Evolutionary conservation across 2,329 filamentous ascomycete species (phyloP).

Genomic region (Fusarium paranaense): DNA sequence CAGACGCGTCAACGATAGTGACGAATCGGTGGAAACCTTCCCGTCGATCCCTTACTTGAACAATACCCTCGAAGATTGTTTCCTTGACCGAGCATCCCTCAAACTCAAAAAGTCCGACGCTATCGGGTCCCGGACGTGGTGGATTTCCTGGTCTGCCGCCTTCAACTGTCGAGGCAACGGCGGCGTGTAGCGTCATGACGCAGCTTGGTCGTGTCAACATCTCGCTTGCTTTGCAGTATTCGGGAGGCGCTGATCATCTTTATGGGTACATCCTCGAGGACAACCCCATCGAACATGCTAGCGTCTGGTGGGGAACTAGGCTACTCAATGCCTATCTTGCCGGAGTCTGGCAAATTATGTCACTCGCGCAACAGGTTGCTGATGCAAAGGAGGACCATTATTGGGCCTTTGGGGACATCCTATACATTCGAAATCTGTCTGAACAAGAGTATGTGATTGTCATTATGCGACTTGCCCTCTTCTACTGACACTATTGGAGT

Average conservation of each 20-base stretch:
- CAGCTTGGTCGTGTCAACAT: slow-evolving; percentile 6
- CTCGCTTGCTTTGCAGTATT: slow-evolving; percentile 19
- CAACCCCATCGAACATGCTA: slow-evolving; percentile 15
- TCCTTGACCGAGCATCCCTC: background rate
- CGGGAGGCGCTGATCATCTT: background rate
- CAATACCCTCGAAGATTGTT: slow-evolving; percentile 16
- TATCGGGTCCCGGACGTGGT: background rate
- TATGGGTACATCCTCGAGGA: slow-evolving; percentile 25
- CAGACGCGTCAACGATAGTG: background rate
- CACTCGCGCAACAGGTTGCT: background rate
- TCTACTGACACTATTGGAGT: background rate
- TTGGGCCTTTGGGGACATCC: slow-evolving; percentile 6
- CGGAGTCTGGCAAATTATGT: slow-evolving; percentile 12
- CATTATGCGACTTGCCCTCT: too few relatives aligned
- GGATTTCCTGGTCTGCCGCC: slow-evolving; percentile 17
- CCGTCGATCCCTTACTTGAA: slow-evolving; percentile 18
- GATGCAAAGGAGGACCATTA: background rate
- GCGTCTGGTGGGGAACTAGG: slow-evolving; percentile 29
- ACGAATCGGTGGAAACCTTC: background rate
- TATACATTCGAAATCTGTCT: background rate
- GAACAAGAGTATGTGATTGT: background rate
- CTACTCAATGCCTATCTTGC: slow-evolving; percentile 21
- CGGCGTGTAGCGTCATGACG: slow-evolving; percentile 10
- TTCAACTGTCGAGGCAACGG: background rate
- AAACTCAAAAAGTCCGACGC: slow-evolving; percentile 11